These are phyloP conservation scores for Syzygium aromaticum DNA, from an alignment of 345 rosid genomes.

Conservation along the genomic window DNA sequence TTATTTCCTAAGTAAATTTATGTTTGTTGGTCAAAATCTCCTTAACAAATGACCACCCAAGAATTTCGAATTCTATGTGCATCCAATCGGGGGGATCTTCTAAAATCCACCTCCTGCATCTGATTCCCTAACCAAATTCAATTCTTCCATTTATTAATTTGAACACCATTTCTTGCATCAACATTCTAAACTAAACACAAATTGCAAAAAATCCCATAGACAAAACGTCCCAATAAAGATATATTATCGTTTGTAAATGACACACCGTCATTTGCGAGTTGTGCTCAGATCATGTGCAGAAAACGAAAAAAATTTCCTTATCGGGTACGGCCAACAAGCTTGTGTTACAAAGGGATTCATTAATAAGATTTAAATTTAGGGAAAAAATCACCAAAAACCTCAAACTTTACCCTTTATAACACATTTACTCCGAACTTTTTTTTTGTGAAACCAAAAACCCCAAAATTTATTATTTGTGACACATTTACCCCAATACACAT, in stretches of 20 bases:
- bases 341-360: not conserved
- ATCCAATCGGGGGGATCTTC: not conserved
- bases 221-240: not conserved
- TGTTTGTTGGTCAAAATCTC: not conserved
- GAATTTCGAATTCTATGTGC: not conserved
- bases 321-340: not conserved
- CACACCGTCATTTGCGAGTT: not conserved
- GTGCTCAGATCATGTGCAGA: rapidly evolving
- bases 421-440: too few species aligned
- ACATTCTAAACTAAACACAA: not conserved
- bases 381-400: too few species aligned
- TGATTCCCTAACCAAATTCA: not conserved
- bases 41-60: not conserved
- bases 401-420: too few species aligned
- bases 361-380: too few species aligned
- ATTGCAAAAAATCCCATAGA: not conserved
- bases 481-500: too few species aligned
- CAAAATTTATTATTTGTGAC: too few species aligned
- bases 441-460: too few species aligned
- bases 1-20: not conserved
- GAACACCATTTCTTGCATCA: not conserved
- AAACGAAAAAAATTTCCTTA: not conserved
- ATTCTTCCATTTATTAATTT: not conserved
- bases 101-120: not conserved
- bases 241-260: not conserved